These are phyloP conservation scores for Pelargonium citronellum DNA, from an alignment of 441 rosid species.

Conservation along the genomic window DNA sequence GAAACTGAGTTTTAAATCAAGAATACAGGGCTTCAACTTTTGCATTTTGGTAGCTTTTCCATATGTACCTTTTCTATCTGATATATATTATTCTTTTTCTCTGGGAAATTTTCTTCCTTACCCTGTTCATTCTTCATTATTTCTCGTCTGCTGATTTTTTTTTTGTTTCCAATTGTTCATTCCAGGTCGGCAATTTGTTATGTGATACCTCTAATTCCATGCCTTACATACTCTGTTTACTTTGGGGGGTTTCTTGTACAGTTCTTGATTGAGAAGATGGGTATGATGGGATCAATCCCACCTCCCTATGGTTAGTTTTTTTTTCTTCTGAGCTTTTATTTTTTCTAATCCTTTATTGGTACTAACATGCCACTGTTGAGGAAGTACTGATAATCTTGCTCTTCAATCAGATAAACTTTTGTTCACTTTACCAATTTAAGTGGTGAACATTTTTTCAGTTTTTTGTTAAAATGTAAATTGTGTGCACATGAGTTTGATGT, in stretches of 20 bases:
- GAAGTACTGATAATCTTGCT: background rate
- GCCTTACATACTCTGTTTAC: slow-evolving; percentile 59
- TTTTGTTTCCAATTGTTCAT: slow-evolving; percentile 21
- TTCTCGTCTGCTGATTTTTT: background rate
- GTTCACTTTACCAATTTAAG: background rate
- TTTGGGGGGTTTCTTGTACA: slow-evolving; percentile 79
- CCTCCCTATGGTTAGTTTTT: slow-evolving; percentile 77
- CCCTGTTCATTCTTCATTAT: background rate
- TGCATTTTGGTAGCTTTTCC: slow-evolving; percentile 1
- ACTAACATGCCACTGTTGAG: background rate
- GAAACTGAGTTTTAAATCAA: background rate
- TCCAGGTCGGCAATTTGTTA: slow-evolving; percentile 69
- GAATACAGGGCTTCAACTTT: background rate
- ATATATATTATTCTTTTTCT: background rate
- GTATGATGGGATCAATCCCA: slow-evolving; percentile 91
- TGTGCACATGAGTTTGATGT: background rate
- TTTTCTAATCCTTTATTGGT: slow-evolving; percentile 2
- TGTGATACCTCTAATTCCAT: slow-evolving; percentile 63
- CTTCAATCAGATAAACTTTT: slow-evolving; percentile 1
- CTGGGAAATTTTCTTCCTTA: background rate
- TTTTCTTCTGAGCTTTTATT: slow-evolving; percentile 18
- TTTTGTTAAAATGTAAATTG: background rate
- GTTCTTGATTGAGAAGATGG: slow-evolving; percentile 89
- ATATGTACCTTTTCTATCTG: background rate
- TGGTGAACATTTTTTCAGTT: background rate